phyloP scores from a whole-genome alignment of 257 asterid genomes.

The Solanum medicagineum region DNA sequence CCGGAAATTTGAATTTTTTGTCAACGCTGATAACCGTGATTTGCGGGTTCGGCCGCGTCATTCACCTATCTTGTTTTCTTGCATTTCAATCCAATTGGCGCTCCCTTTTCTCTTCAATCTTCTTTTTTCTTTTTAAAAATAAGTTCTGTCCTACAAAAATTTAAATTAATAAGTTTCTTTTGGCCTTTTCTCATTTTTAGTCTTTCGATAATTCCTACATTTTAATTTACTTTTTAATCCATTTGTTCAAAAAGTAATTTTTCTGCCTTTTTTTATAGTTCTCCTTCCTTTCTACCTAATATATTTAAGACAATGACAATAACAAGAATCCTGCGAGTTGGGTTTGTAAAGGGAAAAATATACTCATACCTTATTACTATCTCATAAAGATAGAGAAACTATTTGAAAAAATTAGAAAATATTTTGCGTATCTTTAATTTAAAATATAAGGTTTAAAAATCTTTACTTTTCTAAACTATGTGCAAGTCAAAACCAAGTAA shows the following conservation, averaged over 20 bases:
- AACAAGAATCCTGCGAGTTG: too few relatives aligned
- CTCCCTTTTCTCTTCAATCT: neutral
- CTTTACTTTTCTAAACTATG: too few relatives aligned
- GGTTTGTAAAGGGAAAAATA: too few relatives aligned
- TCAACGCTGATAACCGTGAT: neutral
- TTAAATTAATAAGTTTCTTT: neutral
- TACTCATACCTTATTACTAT: too few relatives aligned
- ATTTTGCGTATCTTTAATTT: neutral
- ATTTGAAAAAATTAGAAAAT: too few relatives aligned
- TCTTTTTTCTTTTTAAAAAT: neutral
- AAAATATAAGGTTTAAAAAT: neutral
- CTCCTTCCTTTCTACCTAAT: too few relatives aligned
- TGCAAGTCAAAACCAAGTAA: too few relatives aligned
- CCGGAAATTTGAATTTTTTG: neutral
- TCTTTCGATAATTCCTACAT: neutral
- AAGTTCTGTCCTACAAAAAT: neutral
- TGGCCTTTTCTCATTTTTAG: neutral
- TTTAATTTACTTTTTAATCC: rapidly evolving
- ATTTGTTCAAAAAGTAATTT: neutral
- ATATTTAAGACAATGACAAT: neutral
- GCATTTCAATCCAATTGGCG: neutral
- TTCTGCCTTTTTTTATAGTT: too few relatives aligned
- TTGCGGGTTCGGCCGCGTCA: neutral
- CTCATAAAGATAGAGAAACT: too few relatives aligned
- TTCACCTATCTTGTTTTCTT: neutral